A percentile compares a stretch with the other conserved stretches of the same genome.
phyloP scores from a whole-genome alignment of 495 filamentous ascomycete species.

The Penicillium odoratum region DNA sequence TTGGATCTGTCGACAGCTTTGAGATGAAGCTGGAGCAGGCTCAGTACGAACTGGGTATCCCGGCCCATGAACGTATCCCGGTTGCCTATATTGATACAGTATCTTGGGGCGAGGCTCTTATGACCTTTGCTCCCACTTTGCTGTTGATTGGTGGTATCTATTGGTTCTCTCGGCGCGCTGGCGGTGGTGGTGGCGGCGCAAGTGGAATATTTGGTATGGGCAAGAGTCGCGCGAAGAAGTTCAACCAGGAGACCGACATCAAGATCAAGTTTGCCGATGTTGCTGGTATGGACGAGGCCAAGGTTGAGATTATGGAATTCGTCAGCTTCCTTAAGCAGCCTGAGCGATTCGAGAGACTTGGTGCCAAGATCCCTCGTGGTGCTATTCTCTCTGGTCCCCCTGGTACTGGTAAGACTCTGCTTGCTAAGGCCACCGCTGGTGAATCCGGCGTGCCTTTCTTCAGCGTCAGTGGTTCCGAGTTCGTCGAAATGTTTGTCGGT shows the following conservation, averaged over 20 bases:
- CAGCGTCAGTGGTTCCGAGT: conserved; percentile 97
- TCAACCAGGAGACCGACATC: conserved; percentile 94
- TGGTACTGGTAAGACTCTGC: conserved; percentile 95
- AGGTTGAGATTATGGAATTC: conserved; percentile 98
- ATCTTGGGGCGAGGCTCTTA: conserved; percentile 58
- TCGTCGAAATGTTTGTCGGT: conserved; percentile 99
- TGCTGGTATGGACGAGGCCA: conserved; percentile 98
- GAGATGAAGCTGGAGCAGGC: conserved; percentile 84
- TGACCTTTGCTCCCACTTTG: conserved; percentile 84
- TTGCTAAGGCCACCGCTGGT: conserved; percentile 96
- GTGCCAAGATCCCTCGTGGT: conserved; percentile 95
- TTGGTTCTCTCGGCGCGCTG: conserved; percentile 68
- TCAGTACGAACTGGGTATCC: conserved; percentile 83
- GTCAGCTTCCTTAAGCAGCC: conserved; percentile 93
- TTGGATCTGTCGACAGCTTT: conserved; percentile 91
- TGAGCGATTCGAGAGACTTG: conserved; percentile 84
- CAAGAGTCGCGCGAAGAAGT: conserved; percentile 91
- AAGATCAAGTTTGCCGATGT: conserved; percentile 97
- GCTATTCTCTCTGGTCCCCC: conserved; percentile 95
- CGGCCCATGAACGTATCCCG: conserved; percentile 80
- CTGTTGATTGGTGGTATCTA: conserved; percentile 78
- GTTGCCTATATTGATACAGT: conserved; percentile 82
- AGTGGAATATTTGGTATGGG: conserved; percentile 92
- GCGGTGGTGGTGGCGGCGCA: conserved; percentile 62
- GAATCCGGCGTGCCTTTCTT: conserved; percentile 98